Evolutionary conservation across 805 yeast genomes (phyloP).

Genomic region (Candida pseudofarinosa): DNA sequence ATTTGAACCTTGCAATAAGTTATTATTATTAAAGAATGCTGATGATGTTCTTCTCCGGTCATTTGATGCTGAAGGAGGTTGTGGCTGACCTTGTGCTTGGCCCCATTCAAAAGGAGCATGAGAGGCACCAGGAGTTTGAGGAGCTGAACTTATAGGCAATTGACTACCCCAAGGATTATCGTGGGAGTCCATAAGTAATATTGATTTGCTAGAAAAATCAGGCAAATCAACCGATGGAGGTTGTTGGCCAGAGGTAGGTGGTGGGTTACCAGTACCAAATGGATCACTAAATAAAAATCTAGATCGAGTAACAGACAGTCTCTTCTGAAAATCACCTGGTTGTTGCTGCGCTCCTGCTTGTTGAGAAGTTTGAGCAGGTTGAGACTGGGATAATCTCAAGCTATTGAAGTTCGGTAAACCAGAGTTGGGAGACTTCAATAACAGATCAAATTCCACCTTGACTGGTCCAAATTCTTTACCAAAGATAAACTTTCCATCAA

Average conservation of each 20-base stretch:
- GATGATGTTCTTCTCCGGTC: constrained; percentile 53
- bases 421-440: constrained; percentile 10
- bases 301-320: constrained; percentile 60
- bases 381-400: constrained; percentile 23
- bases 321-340: constrained; percentile 30
- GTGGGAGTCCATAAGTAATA: constrained; percentile 43
- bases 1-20: constrained; percentile 1
- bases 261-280: constrained; percentile 17
- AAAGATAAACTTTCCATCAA: constrained; percentile 38
- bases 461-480: constrained; percentile 34
- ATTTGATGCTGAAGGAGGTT: constrained; percentile 7
- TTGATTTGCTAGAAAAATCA: constrained; percentile 38
- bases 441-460: constrained; percentile 31
- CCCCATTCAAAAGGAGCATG: constrained; percentile 35
- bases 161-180: constrained; percentile 39
- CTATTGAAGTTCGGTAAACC: constrained; percentile 20
- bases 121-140: constrained; percentile 36
- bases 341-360: constrained; percentile 3
- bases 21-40: constrained; percentile 40
- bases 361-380: constrained; percentile 27
- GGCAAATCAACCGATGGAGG: constrained; percentile 27
- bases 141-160: constrained; percentile 21
- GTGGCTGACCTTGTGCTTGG: constrained; percentile 7
- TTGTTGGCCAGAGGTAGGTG: constrained; percentile 19
- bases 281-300: constrained; percentile 70